phyloP scores from a whole-genome alignment of 202 grass and related monocot species.

The Schoenoplectus triqueter region DNA sequence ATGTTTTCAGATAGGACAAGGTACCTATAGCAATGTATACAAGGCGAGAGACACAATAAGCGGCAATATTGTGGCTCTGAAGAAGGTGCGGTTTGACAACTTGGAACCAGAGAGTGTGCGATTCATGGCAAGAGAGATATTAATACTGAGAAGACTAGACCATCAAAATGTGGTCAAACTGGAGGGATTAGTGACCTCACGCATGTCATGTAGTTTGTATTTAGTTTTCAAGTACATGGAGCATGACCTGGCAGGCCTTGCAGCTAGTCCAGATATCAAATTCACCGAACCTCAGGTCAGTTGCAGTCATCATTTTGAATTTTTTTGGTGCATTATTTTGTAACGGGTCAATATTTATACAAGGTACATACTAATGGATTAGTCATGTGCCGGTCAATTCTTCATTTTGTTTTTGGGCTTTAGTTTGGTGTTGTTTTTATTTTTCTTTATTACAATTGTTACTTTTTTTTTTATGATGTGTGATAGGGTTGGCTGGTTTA shows the following conservation, averaged over 20 bases:
- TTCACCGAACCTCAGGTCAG: constrained; percentile 90
- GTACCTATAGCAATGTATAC: constrained; percentile 95
- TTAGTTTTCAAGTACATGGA: constrained; percentile 94
- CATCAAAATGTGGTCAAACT: constrained; percentile 85
- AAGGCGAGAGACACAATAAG: constrained; percentile 76
- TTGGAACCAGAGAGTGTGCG: constrained; percentile 86
- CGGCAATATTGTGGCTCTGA: constrained; percentile 80
- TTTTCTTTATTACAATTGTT: not conserved
- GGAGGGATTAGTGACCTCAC: constrained; percentile 78
- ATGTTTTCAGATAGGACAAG: constrained; percentile 74
- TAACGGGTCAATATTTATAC: not conserved
- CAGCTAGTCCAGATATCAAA: constrained; percentile 87
- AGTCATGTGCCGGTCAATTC: not conserved
- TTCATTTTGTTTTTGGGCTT: not conserved
- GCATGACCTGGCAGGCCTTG: constrained; percentile 83
- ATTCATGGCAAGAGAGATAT: constrained; percentile 92
- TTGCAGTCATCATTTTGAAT: constrained; percentile 29
- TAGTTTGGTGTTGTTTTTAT: constrained; percentile 17
- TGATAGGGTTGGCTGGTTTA: not conserved
- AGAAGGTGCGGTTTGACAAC: constrained; percentile 96
- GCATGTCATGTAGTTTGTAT: constrained; percentile 93
- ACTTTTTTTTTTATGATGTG: not conserved
- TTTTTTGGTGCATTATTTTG: not conserved
- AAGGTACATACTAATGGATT: constrained; percentile 3
- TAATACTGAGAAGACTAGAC: constrained; percentile 79